These are phyloP conservation scores for Salvia hispanica DNA, from an alignment of 257 asterid genomes.

Conservation along the genomic window DNA sequence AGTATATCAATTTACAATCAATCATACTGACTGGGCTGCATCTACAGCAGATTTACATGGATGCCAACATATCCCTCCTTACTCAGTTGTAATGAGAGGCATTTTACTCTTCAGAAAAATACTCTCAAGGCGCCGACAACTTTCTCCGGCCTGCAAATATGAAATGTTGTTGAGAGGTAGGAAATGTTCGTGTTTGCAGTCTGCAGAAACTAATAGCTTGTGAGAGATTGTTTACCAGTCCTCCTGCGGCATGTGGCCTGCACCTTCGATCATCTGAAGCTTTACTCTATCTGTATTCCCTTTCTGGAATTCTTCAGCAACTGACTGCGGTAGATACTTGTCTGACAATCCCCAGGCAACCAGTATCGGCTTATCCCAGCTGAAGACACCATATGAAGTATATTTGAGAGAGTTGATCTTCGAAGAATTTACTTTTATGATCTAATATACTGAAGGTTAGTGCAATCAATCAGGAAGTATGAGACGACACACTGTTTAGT, in stretches of 20 bases:
- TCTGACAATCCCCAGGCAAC: conserved; percentile 96
- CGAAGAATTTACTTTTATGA: not conserved
- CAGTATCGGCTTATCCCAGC: conserved; percentile 85
- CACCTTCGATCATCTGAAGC: conserved; percentile 90
- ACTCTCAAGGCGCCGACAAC: conserved; percentile 66
- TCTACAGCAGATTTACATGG: conserved; percentile 21
- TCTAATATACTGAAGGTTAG: not conserved
- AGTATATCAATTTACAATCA: conserved; percentile 7
- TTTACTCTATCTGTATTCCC: conserved; percentile 57
- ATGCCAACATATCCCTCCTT: conserved; percentile 18
- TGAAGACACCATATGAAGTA: conserved; percentile 33
- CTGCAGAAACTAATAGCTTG: not conserved
- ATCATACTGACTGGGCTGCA: not conserved
- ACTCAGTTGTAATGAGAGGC: not conserved
- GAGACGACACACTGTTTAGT: not conserved
- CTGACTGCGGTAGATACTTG: conserved; percentile 89
- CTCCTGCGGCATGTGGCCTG: conserved; percentile 99
- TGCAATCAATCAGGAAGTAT: not conserved
- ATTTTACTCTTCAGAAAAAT: conserved; percentile 44
- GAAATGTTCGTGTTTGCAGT: conserved; percentile 2
- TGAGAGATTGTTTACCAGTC: conserved; percentile 65
- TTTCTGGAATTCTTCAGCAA: conserved; percentile 82
- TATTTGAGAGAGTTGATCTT: not conserved
- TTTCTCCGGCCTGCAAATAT: conserved; percentile 81
- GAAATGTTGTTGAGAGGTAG: conserved; percentile 15